Base-by-base conservation (phyloP, 345 rosid species). In the Eucalyptus shirleyi region DNA sequence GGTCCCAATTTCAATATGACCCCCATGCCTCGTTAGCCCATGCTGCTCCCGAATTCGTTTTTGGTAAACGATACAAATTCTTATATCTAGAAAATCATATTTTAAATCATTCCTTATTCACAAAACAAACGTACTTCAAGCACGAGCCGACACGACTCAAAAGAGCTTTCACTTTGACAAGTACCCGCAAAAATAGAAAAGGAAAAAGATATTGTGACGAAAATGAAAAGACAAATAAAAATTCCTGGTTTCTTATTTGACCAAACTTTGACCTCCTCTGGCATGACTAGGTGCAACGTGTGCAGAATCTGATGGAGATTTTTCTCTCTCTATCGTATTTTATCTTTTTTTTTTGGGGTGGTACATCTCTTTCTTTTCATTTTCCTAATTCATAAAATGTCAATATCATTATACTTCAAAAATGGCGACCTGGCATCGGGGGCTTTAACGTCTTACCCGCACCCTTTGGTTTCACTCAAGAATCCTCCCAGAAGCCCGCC, bases 71-170 rank as follows among this genome's bases (percentile, higher is more conserved):
- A 28, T 13, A 6, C 8, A n/a, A 65, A n/a, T 65, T n/a, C 32
- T 65, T 12, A 56, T 56, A 56, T 11, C 12, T 56, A 24, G 3
- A 56, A 56, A 56, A 24, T 2, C 1, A 56, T 56, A 9, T 56
- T 24, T 56, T 24, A 56, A 56, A 23, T 56, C 4, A 56, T 10
- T 5, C 12, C 1, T 65, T 4, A 4, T 16, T 2, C 5, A 4
- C 3, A 0, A n/a, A 67, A n/a, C 40, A 67, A 15, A 65, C 5
- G 9, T 3, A 2, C 10, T 6, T 19, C 12, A 34, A 34, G 8
- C 8, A 6, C 2, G 45, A 77, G 5, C 47, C 47, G 5, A 77
- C 24, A 77, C 2, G 62, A 24, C 30, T 56, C 62, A 9, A 56
- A 1, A 26, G 47, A 3, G 30, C 85, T 21, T 77, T 40, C 28